Evolutionary conservation across 768 basidiomycete genomes (phyloP).

Genomic region (Termitomyces bulborhizus): DNA sequence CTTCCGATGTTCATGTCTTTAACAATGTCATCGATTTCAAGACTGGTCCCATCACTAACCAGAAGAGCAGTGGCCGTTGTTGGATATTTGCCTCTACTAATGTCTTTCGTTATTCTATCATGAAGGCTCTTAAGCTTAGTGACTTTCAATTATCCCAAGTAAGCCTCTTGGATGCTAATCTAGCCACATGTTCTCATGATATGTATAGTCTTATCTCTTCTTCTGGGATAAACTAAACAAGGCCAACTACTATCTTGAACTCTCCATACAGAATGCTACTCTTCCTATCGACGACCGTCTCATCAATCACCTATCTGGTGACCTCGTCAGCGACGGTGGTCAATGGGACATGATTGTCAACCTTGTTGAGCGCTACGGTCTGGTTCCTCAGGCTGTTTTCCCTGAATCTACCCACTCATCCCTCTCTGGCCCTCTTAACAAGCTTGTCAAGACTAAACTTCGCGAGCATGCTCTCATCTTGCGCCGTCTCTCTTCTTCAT

Average conservation of each 20-base stretch:
- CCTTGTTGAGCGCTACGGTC: conserved; percentile 65
- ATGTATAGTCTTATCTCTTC: conserved; percentile 73
- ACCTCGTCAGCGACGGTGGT: conserved; percentile 86
- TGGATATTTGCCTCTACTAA: conserved; percentile 96
- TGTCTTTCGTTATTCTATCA: conserved; percentile 74
- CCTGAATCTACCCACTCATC: conserved; percentile 85
- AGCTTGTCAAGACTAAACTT: conserved; percentile 82
- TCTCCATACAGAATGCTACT: conserved; percentile 75
- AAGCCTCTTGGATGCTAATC: conserved; percentile 4
- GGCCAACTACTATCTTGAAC: conserved; percentile 87
- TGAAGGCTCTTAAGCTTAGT: conserved; percentile 78
- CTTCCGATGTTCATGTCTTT: conserved; percentile 74
- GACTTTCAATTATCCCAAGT: conserved; percentile 93
- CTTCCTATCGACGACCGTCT: conserved; percentile 79
- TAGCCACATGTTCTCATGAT: conserved; percentile 1
- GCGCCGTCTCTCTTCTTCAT: conserved; percentile 51
- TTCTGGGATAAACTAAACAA: conserved; percentile 98
- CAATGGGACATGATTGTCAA: conserved; percentile 90
- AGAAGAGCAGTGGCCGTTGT: conserved; percentile 86
- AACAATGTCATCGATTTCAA: conserved; percentile 77
- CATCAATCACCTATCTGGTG: conserved; percentile 66
- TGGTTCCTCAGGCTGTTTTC: conserved; percentile 77
- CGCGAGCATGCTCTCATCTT: conserved; percentile 87
- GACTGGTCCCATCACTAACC: conserved; percentile 79
- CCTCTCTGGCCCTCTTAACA: conserved; percentile 64